phyloP scores from a whole-genome alignment of 2,329 filamentous ascomycete species.

The Penicillium psychrosexuale region DNA sequence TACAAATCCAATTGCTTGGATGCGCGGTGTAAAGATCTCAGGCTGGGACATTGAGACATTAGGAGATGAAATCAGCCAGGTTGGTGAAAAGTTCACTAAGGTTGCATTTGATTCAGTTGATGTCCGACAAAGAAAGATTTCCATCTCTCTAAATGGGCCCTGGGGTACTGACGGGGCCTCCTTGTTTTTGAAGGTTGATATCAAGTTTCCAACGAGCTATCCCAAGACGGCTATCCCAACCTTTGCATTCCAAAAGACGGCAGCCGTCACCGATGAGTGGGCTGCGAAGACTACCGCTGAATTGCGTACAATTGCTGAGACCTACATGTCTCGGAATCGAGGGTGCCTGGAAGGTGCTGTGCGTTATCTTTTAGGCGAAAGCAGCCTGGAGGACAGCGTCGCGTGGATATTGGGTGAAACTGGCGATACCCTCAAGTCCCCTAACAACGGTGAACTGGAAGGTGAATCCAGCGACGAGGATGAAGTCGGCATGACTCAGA shows the following conservation, averaged over 20 bases:
- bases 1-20: constrained; percentile 61
- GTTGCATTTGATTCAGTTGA: constrained; percentile 60
- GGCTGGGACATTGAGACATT: constrained; percentile 54
- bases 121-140: constrained; percentile 52
- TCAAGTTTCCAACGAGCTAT: constrained; percentile 58
- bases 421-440: constrained; percentile 46
- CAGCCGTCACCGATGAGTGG: constrained; percentile 52
- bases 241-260: constrained; percentile 57
- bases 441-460: constrained; percentile 40
- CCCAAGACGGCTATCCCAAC: constrained; percentile 50
- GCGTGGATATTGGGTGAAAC: constrained; percentile 56
- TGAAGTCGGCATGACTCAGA: constrained; percentile 51
- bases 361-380: constrained; percentile 59
- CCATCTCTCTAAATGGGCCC: constrained; percentile 58
- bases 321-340: constrained; percentile 51
- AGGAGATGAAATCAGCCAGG: constrained; percentile 60
- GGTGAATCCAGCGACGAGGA: constrained; percentile 83
- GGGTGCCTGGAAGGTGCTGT: constrained; percentile 62
- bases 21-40: constrained; percentile 62
- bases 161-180: constrained; percentile 55
- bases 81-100: constrained; percentile 60
- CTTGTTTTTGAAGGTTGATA: constrained; percentile 56
- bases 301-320: constrained; percentile 54
- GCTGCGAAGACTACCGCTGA: constrained; percentile 51
- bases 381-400: constrained; percentile 56